Conservation (phyloP, 148 eudicot species). For the Dianthus caryophyllus region DNA sequence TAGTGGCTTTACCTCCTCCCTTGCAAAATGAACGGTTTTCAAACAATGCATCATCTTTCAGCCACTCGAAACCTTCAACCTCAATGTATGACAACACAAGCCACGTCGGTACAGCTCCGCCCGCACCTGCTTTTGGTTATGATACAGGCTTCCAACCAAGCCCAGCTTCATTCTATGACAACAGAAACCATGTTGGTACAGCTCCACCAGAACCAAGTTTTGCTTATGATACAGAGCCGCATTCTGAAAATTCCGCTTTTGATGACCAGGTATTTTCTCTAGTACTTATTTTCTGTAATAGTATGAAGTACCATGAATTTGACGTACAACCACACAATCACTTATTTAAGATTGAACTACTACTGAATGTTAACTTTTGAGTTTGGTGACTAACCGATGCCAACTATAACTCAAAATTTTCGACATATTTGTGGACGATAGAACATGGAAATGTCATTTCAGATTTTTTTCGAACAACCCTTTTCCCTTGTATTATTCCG, state of each 20-base stretch:
- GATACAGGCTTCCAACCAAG: slow-evolving; percentile 35
- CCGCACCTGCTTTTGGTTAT: slow-evolving; percentile 28
- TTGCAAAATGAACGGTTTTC: slow-evolving; percentile 31
- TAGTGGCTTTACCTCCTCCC: slow-evolving; percentile 86
- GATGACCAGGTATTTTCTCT: slow-evolving; percentile 2
- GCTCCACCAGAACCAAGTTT: slow-evolving; percentile 34
- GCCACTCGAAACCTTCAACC: slow-evolving; percentile 40
- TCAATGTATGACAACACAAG: slow-evolving; percentile 41
- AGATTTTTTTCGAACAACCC: too few species aligned
- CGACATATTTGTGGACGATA: too few species aligned
- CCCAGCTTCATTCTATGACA: slow-evolving; percentile 34
- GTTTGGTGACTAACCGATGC: too few species aligned
- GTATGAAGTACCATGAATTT: too few species aligned
- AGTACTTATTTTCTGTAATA: too few species aligned
- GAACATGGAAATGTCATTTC: too few species aligned
- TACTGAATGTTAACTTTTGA: too few species aligned
- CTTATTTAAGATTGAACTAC: too few species aligned
- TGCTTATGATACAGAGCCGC: slow-evolving; percentile 23
- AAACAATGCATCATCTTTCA: slow-evolving; percentile 34
- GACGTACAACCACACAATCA: too few species aligned
- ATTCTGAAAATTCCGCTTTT: slow-evolving; percentile 35
- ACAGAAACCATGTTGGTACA: slow-evolving; percentile 28
- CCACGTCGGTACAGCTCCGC: slow-evolving; percentile 33
- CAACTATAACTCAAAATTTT: too few species aligned
- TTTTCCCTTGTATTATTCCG: too few species aligned